Conservation (phyloP, 177 flowering plant species). For the Telopea speciosissima region DNA sequence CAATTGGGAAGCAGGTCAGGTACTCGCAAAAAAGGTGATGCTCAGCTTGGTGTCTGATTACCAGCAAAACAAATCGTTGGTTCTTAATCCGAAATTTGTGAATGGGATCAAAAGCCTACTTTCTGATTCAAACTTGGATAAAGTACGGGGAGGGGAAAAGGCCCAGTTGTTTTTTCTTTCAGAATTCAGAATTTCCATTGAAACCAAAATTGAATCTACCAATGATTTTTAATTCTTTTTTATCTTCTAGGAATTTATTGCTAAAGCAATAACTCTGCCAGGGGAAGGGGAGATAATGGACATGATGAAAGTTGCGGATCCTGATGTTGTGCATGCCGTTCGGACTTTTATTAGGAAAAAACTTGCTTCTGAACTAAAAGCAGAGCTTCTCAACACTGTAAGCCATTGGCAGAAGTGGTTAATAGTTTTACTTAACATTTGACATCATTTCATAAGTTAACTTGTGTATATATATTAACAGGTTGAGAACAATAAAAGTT, state of each 20-base stretch:
- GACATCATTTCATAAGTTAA: neutral
- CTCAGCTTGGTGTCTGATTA: conserved; percentile 75
- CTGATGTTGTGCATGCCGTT: conserved; percentile 98
- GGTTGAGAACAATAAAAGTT: conserved; percentile 69
- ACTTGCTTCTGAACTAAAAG: conserved; percentile 67
- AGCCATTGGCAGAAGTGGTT: neutral
- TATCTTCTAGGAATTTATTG: conserved; percentile 71
- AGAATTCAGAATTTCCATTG: neutral
- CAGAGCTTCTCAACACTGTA: conserved; percentile 61
- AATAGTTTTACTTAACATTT: neutral
- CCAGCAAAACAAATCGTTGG: conserved; percentile 70
- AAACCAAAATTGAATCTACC: neutral
- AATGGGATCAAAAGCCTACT: conserved; percentile 72
- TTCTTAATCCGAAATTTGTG: conserved; percentile 63
- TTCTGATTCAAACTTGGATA: conserved; percentile 70
- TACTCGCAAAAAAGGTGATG: conserved; percentile 85
- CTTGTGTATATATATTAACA: conserved; percentile 20
- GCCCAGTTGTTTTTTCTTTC: neutral
- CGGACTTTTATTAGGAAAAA: conserved; percentile 75
- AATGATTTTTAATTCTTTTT: neutral
- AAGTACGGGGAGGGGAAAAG: conserved; percentile 33
- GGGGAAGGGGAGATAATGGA: conserved; percentile 98
- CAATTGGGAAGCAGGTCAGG: conserved; percentile 98
- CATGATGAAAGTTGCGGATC: conserved; percentile 96
- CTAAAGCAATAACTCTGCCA: conserved; percentile 85